Base-by-base conservation (phyloP, 2,329 filamentous ascomycete genomes). In the Sclerotinia trifoliorum region DNA sequence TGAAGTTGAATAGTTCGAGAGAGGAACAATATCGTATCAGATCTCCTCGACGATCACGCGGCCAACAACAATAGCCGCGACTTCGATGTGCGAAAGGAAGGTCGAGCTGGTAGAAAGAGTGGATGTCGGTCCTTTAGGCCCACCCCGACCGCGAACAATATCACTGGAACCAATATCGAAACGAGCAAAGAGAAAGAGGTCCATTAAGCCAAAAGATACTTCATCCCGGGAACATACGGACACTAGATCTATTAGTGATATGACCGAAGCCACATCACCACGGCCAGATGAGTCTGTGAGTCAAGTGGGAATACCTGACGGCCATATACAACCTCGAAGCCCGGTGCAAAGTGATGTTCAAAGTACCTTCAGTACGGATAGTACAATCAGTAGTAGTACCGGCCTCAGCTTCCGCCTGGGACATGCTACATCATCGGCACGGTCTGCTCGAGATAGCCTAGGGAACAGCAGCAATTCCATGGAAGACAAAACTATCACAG, bases 21-120 rank as follows among this genome's bases (percentile, higher is more conserved):
- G 94, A 77, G 95, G 95, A 48, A 94, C 92, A 2, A 92, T 99
- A 74, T 90, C 91, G 26, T 99, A 98, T 80, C 88, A 94, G 81
- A 86, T 98, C 74, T 94, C 92, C 7, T 90, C 94, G 44, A 97
- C 93, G 11, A 79, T 98, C 68, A 98, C 94, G 26, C 88, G 93
- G 68, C 94, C 95, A 26, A 95, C 91, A 0, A 89, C 93, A 7
- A 96, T 97, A 70, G 86, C 90, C 19, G 90, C 94, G 2, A 93
- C 90, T 2, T 85, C 89, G 13, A 90, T 87, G 48, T 95, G 91
- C 79, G 93, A 96, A 73, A 86, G 88, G 70, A 94, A 93, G 75
- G 84, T 99, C 29, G 88, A 89, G 69, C 82, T 97, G 10, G 82
- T 92, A 46, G 93, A 97, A 78, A 88, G 86, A 69, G 89, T 98